Percentiles rank a stretch among this genome's conserved stretches.
Conservation (phyloP, 2,329 filamentous ascomycete species). For the Zalaria obscura region DNA sequence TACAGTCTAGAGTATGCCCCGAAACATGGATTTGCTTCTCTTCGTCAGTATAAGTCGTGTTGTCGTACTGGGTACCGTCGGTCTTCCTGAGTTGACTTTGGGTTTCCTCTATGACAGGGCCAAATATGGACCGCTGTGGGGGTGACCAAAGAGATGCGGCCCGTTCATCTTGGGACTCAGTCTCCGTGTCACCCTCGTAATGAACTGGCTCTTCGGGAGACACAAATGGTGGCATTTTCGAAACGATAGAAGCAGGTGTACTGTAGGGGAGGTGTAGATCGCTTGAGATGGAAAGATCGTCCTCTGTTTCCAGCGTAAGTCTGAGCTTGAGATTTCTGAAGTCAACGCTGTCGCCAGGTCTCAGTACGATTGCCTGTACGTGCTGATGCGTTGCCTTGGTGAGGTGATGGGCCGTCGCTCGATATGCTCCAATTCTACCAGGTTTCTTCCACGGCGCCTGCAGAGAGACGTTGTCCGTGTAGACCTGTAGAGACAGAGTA, state of each 20-base stretch:
- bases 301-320: neutral
- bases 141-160: neutral
- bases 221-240: no score
- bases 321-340: neutral
- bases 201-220: neutral
- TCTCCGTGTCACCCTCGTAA: neutral
- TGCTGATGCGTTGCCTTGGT: neutral
- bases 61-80: no score
- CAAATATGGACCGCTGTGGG: neutral
- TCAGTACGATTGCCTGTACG: neutral
- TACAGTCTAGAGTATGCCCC: no score
- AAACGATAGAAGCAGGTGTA: neutral
- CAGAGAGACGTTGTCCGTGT: neutral
- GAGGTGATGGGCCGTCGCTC: neutral
- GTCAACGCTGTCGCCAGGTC: neutral
- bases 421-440: neutral
- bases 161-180: neutral
- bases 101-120: no score
- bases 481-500: neutral
- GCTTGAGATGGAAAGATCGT: neutral
- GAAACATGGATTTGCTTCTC: no score
- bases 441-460: neutral
- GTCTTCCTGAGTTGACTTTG: no score
- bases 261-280: neutral
- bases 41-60: no score